These are phyloP conservation scores for Lentinula edodes DNA, from an alignment of 768 basidiomycete species.

Conservation along the genomic window DNA sequence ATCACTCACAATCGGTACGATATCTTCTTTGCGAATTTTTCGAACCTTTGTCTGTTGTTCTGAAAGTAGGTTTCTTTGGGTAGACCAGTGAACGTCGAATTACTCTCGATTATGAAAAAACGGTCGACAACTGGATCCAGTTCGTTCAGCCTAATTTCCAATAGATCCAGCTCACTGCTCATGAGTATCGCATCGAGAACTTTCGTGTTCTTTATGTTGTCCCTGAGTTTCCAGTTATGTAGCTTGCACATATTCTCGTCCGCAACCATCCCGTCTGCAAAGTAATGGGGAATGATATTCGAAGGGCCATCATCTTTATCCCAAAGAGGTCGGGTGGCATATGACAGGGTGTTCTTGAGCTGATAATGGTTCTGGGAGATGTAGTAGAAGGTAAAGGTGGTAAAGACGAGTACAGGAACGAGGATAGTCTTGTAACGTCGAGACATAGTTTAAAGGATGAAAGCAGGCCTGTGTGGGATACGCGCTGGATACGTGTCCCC, in stretches of 20 bases:
- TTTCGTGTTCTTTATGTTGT: conserved; percentile 28
- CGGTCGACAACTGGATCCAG: conserved; percentile 49
- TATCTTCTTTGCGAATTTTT: conserved; percentile 48
- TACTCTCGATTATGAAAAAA: conserved; percentile 59
- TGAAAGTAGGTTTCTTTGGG: conserved; percentile 49
- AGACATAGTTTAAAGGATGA: background rate
- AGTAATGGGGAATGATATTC: conserved; percentile 47
- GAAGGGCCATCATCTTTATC: conserved; percentile 45
- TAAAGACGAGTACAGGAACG: conserved; percentile 26
- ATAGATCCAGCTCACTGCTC: conserved; percentile 57
- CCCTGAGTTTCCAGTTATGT: conserved; percentile 49
- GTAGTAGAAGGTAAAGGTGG: conserved; percentile 26
- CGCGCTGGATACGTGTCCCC: background rate
- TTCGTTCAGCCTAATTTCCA: conserved; percentile 61
- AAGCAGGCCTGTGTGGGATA: background rate
- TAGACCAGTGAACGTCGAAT: conserved; percentile 56
- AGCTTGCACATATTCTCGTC: conserved; percentile 39
- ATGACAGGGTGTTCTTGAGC: conserved; percentile 46
- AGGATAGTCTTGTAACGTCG: conserved; percentile 21
- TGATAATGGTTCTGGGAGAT: conserved; percentile 40
- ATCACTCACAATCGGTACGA: conserved; percentile 40
- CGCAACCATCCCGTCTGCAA: conserved; percentile 45
- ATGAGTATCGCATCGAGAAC: conserved; percentile 55
- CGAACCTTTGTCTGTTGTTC: conserved; percentile 38
- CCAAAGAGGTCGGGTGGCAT: conserved; percentile 57